Conservation (phyloP, 345 rosid genomes). For the Citrus cavaleriei region DNA sequence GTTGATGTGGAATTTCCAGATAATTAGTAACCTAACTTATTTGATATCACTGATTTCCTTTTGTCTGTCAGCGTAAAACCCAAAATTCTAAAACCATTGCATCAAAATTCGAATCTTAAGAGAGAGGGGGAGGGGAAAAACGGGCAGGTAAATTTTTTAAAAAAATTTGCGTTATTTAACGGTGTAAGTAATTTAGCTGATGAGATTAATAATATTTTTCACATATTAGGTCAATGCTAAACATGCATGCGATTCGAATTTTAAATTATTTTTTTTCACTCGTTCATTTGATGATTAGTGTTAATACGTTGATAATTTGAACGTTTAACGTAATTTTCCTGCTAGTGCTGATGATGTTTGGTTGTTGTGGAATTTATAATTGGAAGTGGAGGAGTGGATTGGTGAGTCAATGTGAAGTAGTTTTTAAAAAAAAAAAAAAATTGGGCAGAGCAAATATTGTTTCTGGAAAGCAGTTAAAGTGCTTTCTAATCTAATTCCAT, state of each 20-base stretch:
- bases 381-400: not conserved
- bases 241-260: not conserved
- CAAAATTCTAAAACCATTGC: not conserved
- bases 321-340: not conserved
- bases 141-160: not conserved
- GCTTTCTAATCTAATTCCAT: not conserved
- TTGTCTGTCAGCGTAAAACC: not conserved
- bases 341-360: no score
- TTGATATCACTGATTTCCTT: no score
- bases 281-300: not conserved
- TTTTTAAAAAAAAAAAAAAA: not conserved
- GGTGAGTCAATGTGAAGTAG: not conserved
- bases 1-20: fast-evolving
- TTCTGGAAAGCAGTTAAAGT: not conserved
- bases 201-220: not conserved
- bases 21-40: fast-evolving
- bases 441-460: not conserved
- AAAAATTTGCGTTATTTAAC: not conserved
- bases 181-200: not conserved
- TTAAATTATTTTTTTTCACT: not conserved
- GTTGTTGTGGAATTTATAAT: not conserved
- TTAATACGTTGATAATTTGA: not conserved
- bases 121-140: no score
- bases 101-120: not conserved
- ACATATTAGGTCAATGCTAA: not conserved